A percentile compares a stretch with the other conserved stretches of the same genome.
These are phyloP conservation scores for bread wheat (Triticum aestivum) DNA, from an alignment of 176 grass and related monocot genomes.

Conservation along the genomic window IWGSC_CS_RefSeq_v2.1 NC_057812.1:537912182-537912681, in stretches of 20 bases:
- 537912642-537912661: no score
- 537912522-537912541: no score
- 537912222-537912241: constrained; percentile 11
- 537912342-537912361: background rate
- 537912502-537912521: background rate
- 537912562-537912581: no score
- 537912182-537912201: background rate
- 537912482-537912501: background rate
- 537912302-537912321: constrained; percentile 1
- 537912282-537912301: background rate
- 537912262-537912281: constrained; percentile 19
- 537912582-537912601: no score
- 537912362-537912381: background rate
- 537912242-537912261: constrained; percentile 9
- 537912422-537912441: background rate
- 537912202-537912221: background rate
- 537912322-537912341: constrained; percentile 1
- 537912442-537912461: background rate
- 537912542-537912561: background rate
- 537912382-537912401: background rate
- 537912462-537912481: background rate
- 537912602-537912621: no score
- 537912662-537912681: no score
- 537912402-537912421: background rate
- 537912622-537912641: no score